Percentiles rank a stretch among this genome's conserved stretches.
phyloP scores from a whole-genome alignment of 192 early-diverging fungal genomes.

The Endogone sp. region DNA sequence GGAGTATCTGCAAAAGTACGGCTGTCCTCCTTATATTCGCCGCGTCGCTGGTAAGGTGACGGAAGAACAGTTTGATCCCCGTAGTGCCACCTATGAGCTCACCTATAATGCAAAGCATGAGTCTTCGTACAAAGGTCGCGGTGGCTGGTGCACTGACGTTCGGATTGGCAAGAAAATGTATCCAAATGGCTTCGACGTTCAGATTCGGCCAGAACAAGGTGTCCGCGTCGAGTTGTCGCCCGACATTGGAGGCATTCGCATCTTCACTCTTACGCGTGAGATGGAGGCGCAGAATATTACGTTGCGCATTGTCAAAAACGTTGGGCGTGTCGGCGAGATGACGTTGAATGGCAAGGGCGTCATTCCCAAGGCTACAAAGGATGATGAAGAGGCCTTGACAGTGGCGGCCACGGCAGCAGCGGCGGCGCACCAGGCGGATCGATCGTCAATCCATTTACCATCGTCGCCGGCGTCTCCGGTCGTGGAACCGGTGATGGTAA shows the following conservation, averaged over 20 bases:
- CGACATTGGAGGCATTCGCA: conserved; percentile 35
- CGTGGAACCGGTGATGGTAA: neutral
- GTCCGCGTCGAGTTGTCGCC: conserved; percentile 39
- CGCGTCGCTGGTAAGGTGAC: conserved; percentile 40
- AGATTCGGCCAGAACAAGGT: conserved; percentile 32
- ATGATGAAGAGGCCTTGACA: conserved; percentile 9
- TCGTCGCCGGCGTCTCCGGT: neutral
- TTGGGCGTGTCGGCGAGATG: neutral
- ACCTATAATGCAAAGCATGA: conserved; percentile 36
- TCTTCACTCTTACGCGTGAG: conserved; percentile 18
- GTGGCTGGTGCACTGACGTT: conserved; percentile 43
- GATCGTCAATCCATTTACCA: neutral
- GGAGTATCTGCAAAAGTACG: conserved; percentile 37
- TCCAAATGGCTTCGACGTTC: conserved; percentile 39
- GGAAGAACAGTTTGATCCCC: conserved; percentile 33
- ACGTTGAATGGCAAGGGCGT: conserved; percentile 17
- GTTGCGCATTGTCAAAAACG: conserved; percentile 3
- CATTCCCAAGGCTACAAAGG: conserved; percentile 18
- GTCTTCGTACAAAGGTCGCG: conserved; percentile 10
- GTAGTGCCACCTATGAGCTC: conserved; percentile 36
- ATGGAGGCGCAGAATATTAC: conserved; percentile 22
- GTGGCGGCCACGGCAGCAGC: neutral
- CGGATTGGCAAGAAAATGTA: conserved; percentile 35
- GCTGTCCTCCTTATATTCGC: conserved; percentile 51
- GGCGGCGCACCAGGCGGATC: neutral